A percentile compares a stretch with the other conserved stretches of the same genome.
Conservation (phyloP, 305 asterid species). For the Fraxinus sp. region DNA sequence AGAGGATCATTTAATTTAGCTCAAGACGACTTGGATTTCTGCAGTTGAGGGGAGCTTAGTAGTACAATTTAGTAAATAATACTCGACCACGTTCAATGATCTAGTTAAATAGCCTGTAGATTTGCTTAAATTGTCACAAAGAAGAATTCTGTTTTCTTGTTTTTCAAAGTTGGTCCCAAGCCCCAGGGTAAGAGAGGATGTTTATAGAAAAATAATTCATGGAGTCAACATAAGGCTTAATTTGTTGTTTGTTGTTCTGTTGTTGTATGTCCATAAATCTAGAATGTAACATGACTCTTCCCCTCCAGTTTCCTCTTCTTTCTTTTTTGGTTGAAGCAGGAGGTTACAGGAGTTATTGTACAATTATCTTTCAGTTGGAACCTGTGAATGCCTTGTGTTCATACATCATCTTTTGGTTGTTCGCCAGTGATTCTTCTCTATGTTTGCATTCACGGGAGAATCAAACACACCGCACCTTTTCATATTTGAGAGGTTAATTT, state of each 20-base stretch:
- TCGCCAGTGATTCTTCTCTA: background rate
- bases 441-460: background rate
- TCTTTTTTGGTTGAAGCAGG: background rate
- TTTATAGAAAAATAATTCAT: background rate
- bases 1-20: background rate
- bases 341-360: background rate
- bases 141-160: background rate
- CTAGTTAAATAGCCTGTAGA: background rate
- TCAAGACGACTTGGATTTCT: background rate
- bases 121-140: conserved; percentile 4
- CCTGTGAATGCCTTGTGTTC: background rate
- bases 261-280: background rate
- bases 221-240: background rate
- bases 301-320: background rate
- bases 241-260: background rate
- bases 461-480: background rate
- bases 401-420: background rate
- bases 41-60: background rate
- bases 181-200: background rate
- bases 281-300: background rate
- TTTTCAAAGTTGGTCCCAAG: background rate
- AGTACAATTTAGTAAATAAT: background rate
- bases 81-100: background rate
- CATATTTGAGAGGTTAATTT: background rate
- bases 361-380: background rate